Evolutionary conservation across 1,284 basidiomycete species (phyloP), one percentile per base, ranked within the genome.

Genomic region (Fomitiporia mediterranea): DNA sequence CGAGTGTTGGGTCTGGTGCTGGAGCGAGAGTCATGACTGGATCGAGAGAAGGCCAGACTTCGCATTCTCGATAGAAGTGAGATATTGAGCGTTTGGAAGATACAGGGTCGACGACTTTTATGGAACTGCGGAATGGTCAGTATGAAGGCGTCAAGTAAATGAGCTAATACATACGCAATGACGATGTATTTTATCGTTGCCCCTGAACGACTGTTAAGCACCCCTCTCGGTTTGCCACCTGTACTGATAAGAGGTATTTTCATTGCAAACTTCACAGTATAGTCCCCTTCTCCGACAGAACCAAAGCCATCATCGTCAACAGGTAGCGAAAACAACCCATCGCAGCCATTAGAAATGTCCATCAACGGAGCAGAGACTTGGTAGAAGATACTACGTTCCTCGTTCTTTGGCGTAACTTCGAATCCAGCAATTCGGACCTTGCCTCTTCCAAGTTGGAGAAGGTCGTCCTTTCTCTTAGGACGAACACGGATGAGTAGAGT

Each of bases 391-490:
- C 92, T 85, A n/a, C 88, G 77, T 2, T 81, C 73, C 53, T 81
- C 75, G 58, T 80, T 75, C 37, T 79, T 75, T 0, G 82, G 75
- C 49, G 90, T 77, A 57, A 80, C 84, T 72, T 97, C 94, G 66
- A 94, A 96, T 0, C 94, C 94, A 50, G 97, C 80, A 13, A 96
- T 77, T 38, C 93, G 79, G 34, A 96, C 72, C 72, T 94, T 96
- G 4, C 86, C 91, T 51, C 81, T 84, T 25, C 85, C 85, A 4
- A 97, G 74, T 60, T 84, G 75, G 2, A 96, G 75, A 0, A 77
- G 71, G 58, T 86, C 83, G 9, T 51, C 52, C 21, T 43, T 53
- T 25, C 23, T 44, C 34, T 52, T 52, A 6, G 56, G 56, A 40
- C 81, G 78, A 5, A 96, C 78, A 27, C 78, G 77, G 49, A 97